Evolutionary conservation across 192 early-diverging fungal genomes (phyloP).

Genomic region (Allomyces arbusculus): DNA sequence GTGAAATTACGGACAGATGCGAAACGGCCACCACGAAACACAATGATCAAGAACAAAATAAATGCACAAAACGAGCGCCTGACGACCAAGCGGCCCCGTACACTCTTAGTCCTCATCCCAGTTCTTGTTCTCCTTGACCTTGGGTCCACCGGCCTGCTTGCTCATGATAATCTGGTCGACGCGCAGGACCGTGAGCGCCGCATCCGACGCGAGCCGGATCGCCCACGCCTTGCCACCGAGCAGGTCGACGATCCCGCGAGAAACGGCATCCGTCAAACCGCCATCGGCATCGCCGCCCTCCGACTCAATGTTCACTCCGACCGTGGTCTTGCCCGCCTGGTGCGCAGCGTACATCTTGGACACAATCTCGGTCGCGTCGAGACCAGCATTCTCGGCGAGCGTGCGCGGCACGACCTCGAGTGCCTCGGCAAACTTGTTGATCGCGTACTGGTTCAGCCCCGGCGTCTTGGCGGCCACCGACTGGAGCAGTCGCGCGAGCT

Average conservation of each 20-base stretch:
- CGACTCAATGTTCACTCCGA: constrained; percentile 71
- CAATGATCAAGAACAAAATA: too few species aligned
- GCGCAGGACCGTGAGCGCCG: constrained; percentile 79
- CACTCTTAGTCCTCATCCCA: constrained; percentile 66
- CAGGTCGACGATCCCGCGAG: constrained; percentile 56
- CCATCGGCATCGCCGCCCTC: constrained; percentile 23
- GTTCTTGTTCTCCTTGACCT: constrained; percentile 65
- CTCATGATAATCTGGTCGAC: constrained; percentile 99
- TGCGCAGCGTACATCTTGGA: constrained; percentile 85
- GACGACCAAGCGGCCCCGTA: too few species aligned
- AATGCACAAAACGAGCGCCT: too few species aligned
- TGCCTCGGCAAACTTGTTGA: constrained; percentile 86
- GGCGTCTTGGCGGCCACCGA: constrained; percentile 69
- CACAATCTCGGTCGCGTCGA: constrained; percentile 81
- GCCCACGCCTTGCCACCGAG: constrained; percentile 71
- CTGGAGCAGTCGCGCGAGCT: constrained; percentile 59
- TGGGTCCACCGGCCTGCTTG: constrained; percentile 87
- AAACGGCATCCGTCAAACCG: constrained; percentile 52
- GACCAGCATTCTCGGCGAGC: constrained; percentile 79
- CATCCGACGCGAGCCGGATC: constrained; percentile 72
- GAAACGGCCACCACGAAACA: too few species aligned
- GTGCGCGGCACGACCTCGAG: constrained; percentile 89
- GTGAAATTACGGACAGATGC: too few species aligned
- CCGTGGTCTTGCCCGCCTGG: constrained; percentile 22
- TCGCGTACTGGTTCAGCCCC: constrained; percentile 86